Base-by-base conservation (phyloP, 257 asterid species). In the Leonotis leonurus region DNA sequence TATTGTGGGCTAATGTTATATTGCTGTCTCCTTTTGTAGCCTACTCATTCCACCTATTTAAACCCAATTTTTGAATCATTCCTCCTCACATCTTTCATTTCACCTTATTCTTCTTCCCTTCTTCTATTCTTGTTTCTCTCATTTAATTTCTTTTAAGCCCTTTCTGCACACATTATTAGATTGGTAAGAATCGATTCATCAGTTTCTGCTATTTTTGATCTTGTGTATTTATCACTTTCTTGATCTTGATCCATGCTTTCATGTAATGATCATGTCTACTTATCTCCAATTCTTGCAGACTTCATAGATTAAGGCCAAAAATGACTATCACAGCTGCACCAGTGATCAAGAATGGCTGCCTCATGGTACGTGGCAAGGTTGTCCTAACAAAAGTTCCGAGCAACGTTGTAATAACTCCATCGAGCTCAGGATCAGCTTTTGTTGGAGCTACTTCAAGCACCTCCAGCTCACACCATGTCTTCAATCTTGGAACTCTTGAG, bases 271-370 rank as follows among this genome's bases (percentile, higher is more conserved):
- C 13, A n/a, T 54, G 56, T 10, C 21, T 58, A 0, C 24, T 33
- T 60, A 35, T 33, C 20, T 48, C 0, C 22, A 36, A 22, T 50
- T 67, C 46, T 67, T 70, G 74, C 80, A 61, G 65, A 8, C 9
- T 40, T 21, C 11, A 12, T 40, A 49, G 18, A n/a, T 13, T 11
- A 6, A 16, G 67, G 48, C 20, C 48, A 44, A 70, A 50, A 44
- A 85, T 85, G 93, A 85, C 93, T 0, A 67, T 82, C 46, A 74
- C 83, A 36, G 83, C 80, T 2, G 74, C 3, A 26, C 93, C 87
- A 7, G 78, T 74, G 69, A 72, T 85, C 57, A 77, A 59, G 56
- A 75, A 78, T 62, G 80, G 76, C n/a, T 44, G 68, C 62, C 85
- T 85, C 70, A 69, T 73, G 77, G 81, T 85, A 3, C 61, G 80